Evolutionary conservation across 306 rosid genomes (phyloP).

Genomic region (Delonix regia): DNA sequence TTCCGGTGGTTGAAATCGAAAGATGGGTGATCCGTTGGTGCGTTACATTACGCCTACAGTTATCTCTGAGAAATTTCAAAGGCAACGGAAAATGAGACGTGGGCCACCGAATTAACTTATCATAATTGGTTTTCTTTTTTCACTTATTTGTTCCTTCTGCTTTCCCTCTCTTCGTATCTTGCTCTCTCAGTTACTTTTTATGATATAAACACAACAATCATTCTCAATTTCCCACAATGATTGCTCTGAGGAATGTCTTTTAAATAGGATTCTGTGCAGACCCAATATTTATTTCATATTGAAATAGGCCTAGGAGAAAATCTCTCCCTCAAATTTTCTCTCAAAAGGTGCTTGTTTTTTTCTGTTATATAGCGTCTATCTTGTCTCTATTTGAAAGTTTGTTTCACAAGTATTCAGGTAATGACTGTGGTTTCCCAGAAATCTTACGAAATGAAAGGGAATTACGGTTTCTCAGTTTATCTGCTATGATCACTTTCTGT

Average conservation of each 20-base stretch:
- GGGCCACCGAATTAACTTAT: slow-evolving; percentile 6
- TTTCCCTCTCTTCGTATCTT: slow-evolving; percentile 23
- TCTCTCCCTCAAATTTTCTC: not conserved
- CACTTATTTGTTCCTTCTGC: not conserved
- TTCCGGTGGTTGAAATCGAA: not conserved
- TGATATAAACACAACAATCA: not conserved
- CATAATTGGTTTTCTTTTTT: not conserved
- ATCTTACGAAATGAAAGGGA: not conserved
- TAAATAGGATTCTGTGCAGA: not conserved
- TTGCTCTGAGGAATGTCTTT: not conserved
- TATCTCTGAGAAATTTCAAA: not conserved
- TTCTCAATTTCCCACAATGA: not conserved
- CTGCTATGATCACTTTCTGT: not conserved
- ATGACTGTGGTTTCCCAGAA: not conserved
- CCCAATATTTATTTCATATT: not conserved
- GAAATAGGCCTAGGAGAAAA: not conserved
- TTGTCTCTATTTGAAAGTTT: not conserved
- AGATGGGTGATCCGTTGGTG: not conserved
- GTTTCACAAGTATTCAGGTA: not conserved
- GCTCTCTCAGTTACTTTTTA: not conserved
- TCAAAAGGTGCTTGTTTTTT: not conserved
- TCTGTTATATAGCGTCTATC: not conserved
- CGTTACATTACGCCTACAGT: not conserved
- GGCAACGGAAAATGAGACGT: slow-evolving; percentile 11
- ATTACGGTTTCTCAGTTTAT: not conserved